Base-by-base conservation (phyloP, 192 early-diverging fungal species). In the Diversispora epigaea region DNA sequence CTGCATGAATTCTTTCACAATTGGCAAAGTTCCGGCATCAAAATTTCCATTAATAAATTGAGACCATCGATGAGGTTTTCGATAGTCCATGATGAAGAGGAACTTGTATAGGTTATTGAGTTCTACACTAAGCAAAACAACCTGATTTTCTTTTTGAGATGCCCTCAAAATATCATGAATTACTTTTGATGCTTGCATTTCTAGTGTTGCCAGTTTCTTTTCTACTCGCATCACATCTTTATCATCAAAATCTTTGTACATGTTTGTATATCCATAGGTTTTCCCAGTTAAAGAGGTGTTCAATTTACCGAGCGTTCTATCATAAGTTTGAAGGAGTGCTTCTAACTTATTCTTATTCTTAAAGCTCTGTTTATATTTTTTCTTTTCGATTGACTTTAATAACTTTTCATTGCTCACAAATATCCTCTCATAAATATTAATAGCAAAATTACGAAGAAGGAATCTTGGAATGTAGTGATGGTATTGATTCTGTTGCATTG, bases 401-500 rank as follows among this genome's bases (percentile, higher is more conserved):
- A 57, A 52, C 21, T 12, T 62, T 9, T 47, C 3, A 52, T 55
- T 21, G 54, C 41, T 19, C 63, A 56, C 57, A 63, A 58, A 63
- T 65, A 54, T 50, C 46, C 64, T 46, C 46, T 54, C 15, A 19
- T 39, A 66, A 63, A 52, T 66, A 54, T 76, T 73, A 19, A 75
- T 73, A 8, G 76, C 68, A 63, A 80, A 80, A 9, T 49, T 75
- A 45, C 61, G 69, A 57, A 80, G 49, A 50, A 80, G 73, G 58
- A 80, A 80, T 8, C 55, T 72, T 17, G 79, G 79, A 67, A 80
- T 80, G 22, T 80, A 80, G 67, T 80, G 79, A 52, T 80, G 79
- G 19, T 70, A 80, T 67, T 80, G 75, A 52, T 63, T 50, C 41
- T 55, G 1, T 64, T 64, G 15, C 55, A 56, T 56, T 50, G 14